Conservation (phyloP, 2,329 filamentous ascomycete species). For the Stromatinia cepivora region DNA sequence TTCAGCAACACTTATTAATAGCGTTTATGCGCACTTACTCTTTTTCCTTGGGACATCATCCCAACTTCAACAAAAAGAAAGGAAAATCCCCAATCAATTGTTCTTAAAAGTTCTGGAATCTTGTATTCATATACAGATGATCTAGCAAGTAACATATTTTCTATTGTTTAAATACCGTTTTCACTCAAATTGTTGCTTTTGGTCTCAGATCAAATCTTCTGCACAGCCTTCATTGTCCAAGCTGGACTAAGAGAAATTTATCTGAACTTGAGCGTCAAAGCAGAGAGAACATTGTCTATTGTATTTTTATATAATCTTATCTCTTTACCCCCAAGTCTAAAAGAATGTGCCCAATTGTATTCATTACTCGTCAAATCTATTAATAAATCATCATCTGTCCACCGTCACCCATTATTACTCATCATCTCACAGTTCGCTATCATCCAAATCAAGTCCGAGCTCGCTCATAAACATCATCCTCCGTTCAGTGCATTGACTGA, state of each 20-base stretch:
- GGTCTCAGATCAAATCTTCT: not conserved
- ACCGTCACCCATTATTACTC: not conserved
- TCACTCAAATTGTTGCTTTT: not conserved
- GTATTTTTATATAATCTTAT: conserved; percentile 8
- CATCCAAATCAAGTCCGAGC: not conserved
- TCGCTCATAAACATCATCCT: not conserved
- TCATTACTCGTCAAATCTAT: conserved; percentile 1
- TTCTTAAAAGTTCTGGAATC: not conserved
- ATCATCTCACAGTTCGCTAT: not conserved
- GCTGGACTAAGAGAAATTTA: conserved; percentile 1
- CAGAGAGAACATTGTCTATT: not conserved
- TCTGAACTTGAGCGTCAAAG: conserved; percentile 8
- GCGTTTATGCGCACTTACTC: not conserved
- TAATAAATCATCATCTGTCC: not conserved
- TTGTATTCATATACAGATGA: not conserved
- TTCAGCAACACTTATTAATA: not conserved
- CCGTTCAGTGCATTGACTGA: not conserved
- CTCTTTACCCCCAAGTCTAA: not conserved
- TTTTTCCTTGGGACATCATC: not conserved
- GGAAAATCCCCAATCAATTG: not conserved
- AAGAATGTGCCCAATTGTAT: conserved; percentile 14
- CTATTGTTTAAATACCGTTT: not conserved
- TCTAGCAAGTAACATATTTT: not conserved
- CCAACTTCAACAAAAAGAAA: not conserved
- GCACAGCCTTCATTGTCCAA: conserved; percentile 4